A percentile compares a stretch with the other conserved stretches of the same genome.
Evolutionary conservation across 1,284 basidiomycete species (phyloP).

Genomic region (Volvariella volvacea): DNA sequence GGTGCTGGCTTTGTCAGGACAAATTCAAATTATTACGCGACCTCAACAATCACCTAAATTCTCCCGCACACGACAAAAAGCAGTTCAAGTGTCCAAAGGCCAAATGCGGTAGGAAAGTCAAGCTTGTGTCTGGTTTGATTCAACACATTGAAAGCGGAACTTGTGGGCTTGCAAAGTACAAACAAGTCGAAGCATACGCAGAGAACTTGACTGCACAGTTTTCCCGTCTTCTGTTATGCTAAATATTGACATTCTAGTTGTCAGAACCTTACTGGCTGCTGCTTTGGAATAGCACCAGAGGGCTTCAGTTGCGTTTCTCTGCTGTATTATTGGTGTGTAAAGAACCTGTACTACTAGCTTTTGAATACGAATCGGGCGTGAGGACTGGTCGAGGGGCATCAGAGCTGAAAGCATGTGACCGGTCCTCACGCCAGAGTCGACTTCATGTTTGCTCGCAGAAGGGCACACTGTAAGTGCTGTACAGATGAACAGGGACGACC

Average conservation of each 20-base stretch:
- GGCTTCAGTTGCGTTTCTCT: background rate
- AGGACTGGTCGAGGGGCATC: too few species aligned
- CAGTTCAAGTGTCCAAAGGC: constrained; percentile 36
- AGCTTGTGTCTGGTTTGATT: constrained; percentile 29
- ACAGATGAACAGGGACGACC: too few species aligned
- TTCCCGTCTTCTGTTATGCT: constrained; percentile 10
- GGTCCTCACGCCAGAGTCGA: too few species aligned
- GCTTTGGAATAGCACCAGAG: background rate
- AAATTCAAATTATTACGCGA: constrained; percentile 21
- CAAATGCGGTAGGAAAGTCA: constrained; percentile 24
- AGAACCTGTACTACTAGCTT: too few species aligned
- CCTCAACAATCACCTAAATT: constrained; percentile 34
- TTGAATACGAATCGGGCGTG: too few species aligned
- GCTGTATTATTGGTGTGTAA: too few species aligned
- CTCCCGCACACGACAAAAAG: constrained; percentile 31
- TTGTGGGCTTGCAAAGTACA: constrained; percentile 11
- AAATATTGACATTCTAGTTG: background rate
- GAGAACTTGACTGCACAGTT: background rate
- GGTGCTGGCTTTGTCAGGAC: constrained; percentile 32
- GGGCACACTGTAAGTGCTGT: too few species aligned
- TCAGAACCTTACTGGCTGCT: background rate
- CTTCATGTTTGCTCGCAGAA: too few species aligned
- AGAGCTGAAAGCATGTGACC: background rate
- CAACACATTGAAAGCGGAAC: constrained; percentile 34
- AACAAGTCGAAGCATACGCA: constrained; percentile 3